Base-by-base conservation (phyloP, 1,284 basidiomycete species). In the Exobasidium cylindrosporum region DNA sequence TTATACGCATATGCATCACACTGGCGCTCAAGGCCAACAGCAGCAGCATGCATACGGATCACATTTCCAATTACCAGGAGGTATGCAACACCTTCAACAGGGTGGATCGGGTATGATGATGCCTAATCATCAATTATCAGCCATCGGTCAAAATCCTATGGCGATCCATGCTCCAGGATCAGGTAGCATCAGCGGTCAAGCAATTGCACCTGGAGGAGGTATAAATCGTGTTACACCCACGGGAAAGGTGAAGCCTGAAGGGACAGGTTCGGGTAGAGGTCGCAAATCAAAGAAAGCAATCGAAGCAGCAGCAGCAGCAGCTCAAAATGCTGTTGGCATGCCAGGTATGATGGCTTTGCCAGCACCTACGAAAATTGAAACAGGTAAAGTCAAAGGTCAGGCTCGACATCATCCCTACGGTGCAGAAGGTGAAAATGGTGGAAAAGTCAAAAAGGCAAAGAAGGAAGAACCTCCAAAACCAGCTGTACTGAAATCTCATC, bases 401-500 rank as follows among this genome's bases (percentile, higher is more conserved):
- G 58, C 50, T 11, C 53, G 58, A 5, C 56, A 57, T 31, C 57
- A 60, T 13, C 58, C 58, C 5, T 60, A 60, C 29, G 58, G 58
- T 30, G 58, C 28, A 35, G 35, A 17, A 10, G 35, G 17, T 40
- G 10, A 10, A 17, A 40, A 10, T 7, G 10, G 17, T 10, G 58
- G 24, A 4, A 44, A 55, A 28, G 31, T 29, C 4, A 44, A 44
- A 26, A 31, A 55, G 30, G 29, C n/a, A 14, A 50, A 50, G 47
- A 54, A 57, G 45, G 47, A 26, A 46, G 47, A 35, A 49, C 52
- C 76, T 10, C 71, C 80, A 58, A 80, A 81, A 68, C 72, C 80
- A 1, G 76, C 79, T 6, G 69, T 80, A 40, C 69, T 75, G 55
- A 82, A 82, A 70, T 84, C 84, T 10, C 82, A 81, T 28, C 84